Evolutionary conservation across 139 green algal genomes (phyloP).

Genomic region (Chlamydomonas asymmetrica): DNA sequence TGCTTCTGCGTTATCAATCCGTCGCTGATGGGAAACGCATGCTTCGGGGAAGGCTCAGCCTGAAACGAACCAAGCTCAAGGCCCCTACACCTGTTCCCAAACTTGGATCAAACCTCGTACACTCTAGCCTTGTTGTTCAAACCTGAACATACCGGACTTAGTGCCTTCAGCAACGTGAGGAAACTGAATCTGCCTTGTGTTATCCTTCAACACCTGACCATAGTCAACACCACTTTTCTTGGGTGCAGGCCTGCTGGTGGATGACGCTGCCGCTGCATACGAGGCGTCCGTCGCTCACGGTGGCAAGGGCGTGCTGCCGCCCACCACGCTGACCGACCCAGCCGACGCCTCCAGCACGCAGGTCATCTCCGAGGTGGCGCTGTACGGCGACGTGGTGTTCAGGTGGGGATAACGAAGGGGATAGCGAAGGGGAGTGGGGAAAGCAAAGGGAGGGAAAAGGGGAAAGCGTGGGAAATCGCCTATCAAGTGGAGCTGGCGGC

Average conservation of each 20-base stretch:
- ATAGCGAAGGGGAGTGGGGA: neutral
- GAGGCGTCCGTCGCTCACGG: conserved; percentile 68
- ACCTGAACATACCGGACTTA: too few species aligned
- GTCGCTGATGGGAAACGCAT: too few species aligned
- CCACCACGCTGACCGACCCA: conserved; percentile 51
- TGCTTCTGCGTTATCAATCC: too few species aligned
- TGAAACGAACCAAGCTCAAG: too few species aligned
- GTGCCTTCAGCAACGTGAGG: too few species aligned
- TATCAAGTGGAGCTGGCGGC: too few species aligned
- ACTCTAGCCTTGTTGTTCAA: too few species aligned
- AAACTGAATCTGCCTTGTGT: too few species aligned
- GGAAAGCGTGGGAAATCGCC: too few species aligned
- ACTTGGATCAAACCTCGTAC: too few species aligned
- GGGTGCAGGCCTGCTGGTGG: conserved; percentile 75
- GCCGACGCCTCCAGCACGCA: conserved; percentile 9
- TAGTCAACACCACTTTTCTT: neutral
- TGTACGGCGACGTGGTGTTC: conserved; percentile 97
- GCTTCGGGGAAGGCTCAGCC: too few species aligned
- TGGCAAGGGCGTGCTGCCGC: conserved; percentile 60
- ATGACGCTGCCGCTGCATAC: conserved; percentile 80
- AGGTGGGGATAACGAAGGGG: conserved; percentile 65
- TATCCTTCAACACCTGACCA: neutral
- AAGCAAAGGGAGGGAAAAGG: neutral
- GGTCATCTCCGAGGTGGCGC: conserved; percentile 69
- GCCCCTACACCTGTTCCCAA: too few species aligned